These are phyloP conservation scores for Neofusicoccum kwambonambiense DNA, from an alignment of 2,329 filamentous ascomycete species.

Conservation along the genomic window DNA sequence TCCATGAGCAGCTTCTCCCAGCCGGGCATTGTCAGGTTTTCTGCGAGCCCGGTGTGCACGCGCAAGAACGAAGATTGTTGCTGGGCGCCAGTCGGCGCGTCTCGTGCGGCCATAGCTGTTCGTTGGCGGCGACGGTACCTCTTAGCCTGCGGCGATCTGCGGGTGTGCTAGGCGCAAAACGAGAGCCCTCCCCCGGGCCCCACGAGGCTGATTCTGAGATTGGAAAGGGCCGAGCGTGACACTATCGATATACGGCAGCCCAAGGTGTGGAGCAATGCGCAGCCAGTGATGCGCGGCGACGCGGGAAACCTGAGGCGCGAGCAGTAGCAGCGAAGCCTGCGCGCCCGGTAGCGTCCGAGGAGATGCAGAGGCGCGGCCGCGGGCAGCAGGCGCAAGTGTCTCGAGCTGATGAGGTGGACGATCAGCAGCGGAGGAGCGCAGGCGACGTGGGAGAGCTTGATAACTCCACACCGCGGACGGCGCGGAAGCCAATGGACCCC, in stretches of 20 bases:
- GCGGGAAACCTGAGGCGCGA: not conserved
- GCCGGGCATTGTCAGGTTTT: constrained; percentile 5
- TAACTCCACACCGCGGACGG: no score
- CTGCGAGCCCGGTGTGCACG: not conserved
- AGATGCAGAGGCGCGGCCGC: no score
- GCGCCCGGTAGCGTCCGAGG: no score
- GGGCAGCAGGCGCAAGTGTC: no score
- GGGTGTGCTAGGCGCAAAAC: not conserved
- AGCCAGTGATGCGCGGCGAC: not conserved
- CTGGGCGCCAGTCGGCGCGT: no score
- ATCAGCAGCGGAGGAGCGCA: no score
- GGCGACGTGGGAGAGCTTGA: no score
- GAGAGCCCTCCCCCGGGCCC: not conserved
- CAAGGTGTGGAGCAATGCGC: not conserved
- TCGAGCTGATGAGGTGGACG: no score
- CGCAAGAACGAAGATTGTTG: not conserved
- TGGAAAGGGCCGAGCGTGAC: not conserved
- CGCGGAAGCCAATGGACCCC: no score
- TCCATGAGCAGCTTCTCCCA: constrained; percentile 7
- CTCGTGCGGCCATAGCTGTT: not conserved
- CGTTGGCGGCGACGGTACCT: not conserved
- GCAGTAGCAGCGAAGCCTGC: not conserved
- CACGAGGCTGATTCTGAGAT: not conserved
- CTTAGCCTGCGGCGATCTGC: constrained; percentile 1
- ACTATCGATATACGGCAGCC: not conserved